Conservation (phyloP, 305 asterid genomes). For the Withania somnifera region DNA sequence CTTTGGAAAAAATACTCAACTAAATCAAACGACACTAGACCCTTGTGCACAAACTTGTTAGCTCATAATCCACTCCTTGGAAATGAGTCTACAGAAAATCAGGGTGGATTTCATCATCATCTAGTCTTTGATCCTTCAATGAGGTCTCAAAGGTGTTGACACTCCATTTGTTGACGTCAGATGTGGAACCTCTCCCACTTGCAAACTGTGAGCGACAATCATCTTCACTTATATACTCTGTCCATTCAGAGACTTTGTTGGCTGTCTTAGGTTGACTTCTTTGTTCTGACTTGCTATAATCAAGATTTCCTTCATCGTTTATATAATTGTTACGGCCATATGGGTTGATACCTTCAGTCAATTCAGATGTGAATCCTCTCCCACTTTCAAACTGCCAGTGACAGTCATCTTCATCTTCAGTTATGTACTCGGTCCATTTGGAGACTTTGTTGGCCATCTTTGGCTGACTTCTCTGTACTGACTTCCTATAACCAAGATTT, state of each 20-base stretch:
- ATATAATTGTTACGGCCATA: conserved; percentile 7
- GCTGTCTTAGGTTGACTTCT: conserved; percentile 4
- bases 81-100: conserved; percentile 31
- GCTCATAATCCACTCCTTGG: not conserved
- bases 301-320: not conserved
- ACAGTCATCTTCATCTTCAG: conserved; percentile 13
- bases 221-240: conserved; percentile 28
- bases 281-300: not conserved
- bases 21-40: not conserved
- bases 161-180: conserved; percentile 1
- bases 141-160: conserved; percentile 17
- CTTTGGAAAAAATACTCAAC: not conserved
- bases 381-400: conserved; percentile 14
- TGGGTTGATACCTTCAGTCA: not conserved
- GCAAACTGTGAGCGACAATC: conserved; percentile 7
- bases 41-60: not conserved
- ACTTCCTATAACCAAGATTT: not conserved
- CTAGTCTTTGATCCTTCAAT: conserved; percentile 35
- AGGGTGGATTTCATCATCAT: conserved; percentile 71
- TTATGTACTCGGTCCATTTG: conserved; percentile 60
- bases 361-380: not conserved
- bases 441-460: conserved; percentile 26
- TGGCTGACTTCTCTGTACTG: not conserved
- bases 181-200: conserved; percentile 11
- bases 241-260: conserved; percentile 56